Conservation (phyloP, 2,329 filamentous ascomycete species). For the Akanthomyces uredinophilus region DNA sequence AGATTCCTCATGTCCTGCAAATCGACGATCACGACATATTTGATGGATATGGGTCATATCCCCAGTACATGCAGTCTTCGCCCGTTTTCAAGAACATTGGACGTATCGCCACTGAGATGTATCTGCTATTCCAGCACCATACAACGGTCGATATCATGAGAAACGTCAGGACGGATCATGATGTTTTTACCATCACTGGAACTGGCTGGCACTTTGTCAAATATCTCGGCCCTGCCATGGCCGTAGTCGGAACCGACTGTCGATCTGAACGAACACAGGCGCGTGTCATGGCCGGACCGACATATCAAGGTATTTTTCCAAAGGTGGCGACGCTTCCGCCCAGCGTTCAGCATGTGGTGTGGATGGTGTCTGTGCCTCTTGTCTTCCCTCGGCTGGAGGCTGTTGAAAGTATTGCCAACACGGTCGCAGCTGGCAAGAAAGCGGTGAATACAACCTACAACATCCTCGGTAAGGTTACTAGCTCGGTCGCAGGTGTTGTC, state of each 20-base stretch:
- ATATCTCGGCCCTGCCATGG: slow-evolving; percentile 85
- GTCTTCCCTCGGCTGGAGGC: slow-evolving; percentile 88
- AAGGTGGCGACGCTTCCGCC: slow-evolving; percentile 88
- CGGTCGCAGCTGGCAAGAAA: slow-evolving; percentile 91
- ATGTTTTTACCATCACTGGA: slow-evolving; percentile 96
- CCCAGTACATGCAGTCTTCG: slow-evolving; percentile 96
- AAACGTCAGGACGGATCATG: slow-evolving; percentile 79
- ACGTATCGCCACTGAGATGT: slow-evolving; percentile 93
- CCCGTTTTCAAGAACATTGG: slow-evolving; percentile 99
- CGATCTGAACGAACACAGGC: slow-evolving; percentile 85
- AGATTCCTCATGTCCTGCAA: slow-evolving; percentile 90
- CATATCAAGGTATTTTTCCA: slow-evolving; percentile 95
- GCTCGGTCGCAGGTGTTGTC: slow-evolving; percentile 90
- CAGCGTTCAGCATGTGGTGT: slow-evolving; percentile 92
- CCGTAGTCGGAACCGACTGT: slow-evolving; percentile 84
- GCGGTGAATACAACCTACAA: slow-evolving; percentile 96
- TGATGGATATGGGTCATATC: slow-evolving; percentile 94
- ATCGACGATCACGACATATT: slow-evolving; percentile 98
- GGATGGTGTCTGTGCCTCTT: slow-evolving; percentile 89
- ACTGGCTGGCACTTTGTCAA: slow-evolving; percentile 98
- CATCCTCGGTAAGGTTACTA: slow-evolving; percentile 88
- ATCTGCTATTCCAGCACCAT: slow-evolving; percentile 95
- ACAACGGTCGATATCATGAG: slow-evolving; percentile 91
- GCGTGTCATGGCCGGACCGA: slow-evolving; percentile 91
- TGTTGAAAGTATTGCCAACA: slow-evolving; percentile 85